A percentile compares a stretch with the other conserved stretches of the same genome.
phyloP scores from a whole-genome alignment of 306 rosid species.

The Crotalaria pallida region DNA sequence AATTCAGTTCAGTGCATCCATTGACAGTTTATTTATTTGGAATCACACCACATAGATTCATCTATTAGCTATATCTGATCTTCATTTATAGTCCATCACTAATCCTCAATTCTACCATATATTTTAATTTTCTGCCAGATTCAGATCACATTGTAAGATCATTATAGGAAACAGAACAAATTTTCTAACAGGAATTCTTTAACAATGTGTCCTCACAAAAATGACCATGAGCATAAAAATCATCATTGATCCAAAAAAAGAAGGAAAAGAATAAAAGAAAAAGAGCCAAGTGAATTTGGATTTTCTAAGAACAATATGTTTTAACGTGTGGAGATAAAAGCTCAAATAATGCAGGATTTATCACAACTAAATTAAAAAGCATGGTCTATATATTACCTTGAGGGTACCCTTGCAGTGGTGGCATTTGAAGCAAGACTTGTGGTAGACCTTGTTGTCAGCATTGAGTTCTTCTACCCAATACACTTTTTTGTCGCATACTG shows the following conservation, averaged over 20 bases:
- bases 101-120: background rate
- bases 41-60: background rate
- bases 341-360: background rate
- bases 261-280: background rate
- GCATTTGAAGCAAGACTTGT: constrained; percentile 89
- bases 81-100: background rate
- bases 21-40: background rate
- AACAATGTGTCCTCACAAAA: background rate
- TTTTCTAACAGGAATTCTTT: background rate
- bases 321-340: background rate
- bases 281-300: background rate
- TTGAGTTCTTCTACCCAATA: constrained; percentile 84
- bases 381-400: constrained; percentile 39
- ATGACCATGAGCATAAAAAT: background rate
- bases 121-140: background rate
- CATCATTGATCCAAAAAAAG: constrained; percentile 12
- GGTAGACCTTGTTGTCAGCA: constrained; percentile 80
- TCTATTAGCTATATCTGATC: background rate
- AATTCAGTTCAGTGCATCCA: background rate
- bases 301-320: background rate
- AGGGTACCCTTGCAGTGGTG: constrained; percentile 97
- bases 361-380: constrained; percentile 1
- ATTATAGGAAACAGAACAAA: background rate
- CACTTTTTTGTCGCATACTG: constrained; percentile 86
- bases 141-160: background rate